Evolutionary conservation across 192 early-diverging fungal genomes (phyloP).

Genomic region (Coemansia sp.): DNA sequence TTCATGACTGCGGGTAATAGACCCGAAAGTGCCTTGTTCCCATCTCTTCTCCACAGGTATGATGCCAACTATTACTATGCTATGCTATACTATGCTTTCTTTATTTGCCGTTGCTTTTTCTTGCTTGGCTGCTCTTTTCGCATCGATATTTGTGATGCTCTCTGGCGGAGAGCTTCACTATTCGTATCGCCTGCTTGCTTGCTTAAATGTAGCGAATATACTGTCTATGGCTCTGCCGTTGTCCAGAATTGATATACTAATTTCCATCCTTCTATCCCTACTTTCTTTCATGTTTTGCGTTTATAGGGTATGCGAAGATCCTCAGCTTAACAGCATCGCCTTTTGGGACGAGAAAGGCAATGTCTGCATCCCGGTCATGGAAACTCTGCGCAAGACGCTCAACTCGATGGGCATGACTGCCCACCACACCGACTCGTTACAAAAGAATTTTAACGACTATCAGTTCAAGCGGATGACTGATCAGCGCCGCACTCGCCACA

Average conservation of each 20-base stretch:
- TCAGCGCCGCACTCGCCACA: conserved; percentile 52
- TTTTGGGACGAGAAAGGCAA: conserved; percentile 42
- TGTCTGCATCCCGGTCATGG: conserved; percentile 46
- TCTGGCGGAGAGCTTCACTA: conserved; percentile 6
- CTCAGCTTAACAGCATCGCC: conserved; percentile 16
- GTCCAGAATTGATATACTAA: conserved; percentile 5
- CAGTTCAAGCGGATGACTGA: conserved; percentile 51
- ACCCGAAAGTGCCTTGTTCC: conserved; percentile 35
- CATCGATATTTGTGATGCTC: conserved; percentile 5
- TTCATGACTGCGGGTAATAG: conserved; percentile 12
- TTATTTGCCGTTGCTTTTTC: not conserved
- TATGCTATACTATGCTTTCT: conserved; percentile 8
- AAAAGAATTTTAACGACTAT: conserved; percentile 56
- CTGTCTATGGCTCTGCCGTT: not conserved
- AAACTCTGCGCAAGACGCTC: conserved; percentile 41
- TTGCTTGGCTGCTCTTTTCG: not conserved
- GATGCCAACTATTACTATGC: conserved; percentile 12
- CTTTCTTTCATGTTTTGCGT: not conserved
- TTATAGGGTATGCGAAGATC: conserved; percentile 39
- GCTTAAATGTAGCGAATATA: not conserved
- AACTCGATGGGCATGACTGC: conserved; percentile 52
- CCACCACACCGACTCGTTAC: conserved; percentile 49
- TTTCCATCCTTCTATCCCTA: not conserved
- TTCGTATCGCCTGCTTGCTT: conserved; percentile 5
- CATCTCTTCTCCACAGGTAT: conserved; percentile 48